Percentiles rank a stretch among this genome's conserved stretches.
phyloP scores from a whole-genome alignment of 2,329 filamentous ascomycete species.

The Xylariaceae sp. region DNA sequence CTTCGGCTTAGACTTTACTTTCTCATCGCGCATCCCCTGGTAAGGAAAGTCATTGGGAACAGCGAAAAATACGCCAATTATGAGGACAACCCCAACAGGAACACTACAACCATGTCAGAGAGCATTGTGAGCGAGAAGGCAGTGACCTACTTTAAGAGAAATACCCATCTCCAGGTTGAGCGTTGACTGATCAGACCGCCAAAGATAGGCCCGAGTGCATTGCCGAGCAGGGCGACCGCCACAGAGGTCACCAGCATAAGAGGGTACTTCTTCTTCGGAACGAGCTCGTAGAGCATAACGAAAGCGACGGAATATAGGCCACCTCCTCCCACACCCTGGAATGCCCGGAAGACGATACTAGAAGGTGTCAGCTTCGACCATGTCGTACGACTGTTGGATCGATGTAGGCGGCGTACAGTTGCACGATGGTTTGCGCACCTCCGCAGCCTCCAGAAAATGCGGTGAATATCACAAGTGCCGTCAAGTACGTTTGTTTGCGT shows the following conservation, averaged over 20 bases:
- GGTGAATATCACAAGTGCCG: conserved; percentile 3
- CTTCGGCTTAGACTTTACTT: not conserved
- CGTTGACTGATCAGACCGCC: conserved; percentile 13
- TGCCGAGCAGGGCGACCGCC: conserved; percentile 7
- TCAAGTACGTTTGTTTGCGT: conserved; percentile 5
- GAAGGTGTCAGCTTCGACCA: not conserved
- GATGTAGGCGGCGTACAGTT: conserved; percentile 1
- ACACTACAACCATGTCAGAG: not conserved
- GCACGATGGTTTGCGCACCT: conserved; percentile 8
- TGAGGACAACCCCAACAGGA: not conserved
- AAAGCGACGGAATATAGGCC: conserved; percentile 68
- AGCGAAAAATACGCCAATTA: not conserved
- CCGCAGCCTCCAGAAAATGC: conserved; percentile 10
- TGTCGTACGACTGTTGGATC: not conserved
- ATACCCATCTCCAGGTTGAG: conserved; percentile 18
- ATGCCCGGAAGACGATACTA: conserved; percentile 3
- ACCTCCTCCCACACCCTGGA: conserved; percentile 59
- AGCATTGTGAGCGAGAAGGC: no score
- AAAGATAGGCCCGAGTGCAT: conserved; percentile 15
- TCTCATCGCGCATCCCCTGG: not conserved
- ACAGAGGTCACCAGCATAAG: not conserved
- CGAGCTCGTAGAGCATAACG: conserved; percentile 67
- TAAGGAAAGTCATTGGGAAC: not conserved
- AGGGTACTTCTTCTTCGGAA: conserved; percentile 41
- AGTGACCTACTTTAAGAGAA: conserved; percentile 16